Evolutionary conservation across 257 asterid species (phyloP).

Genomic region (Anisodus tanguticus): DNA sequence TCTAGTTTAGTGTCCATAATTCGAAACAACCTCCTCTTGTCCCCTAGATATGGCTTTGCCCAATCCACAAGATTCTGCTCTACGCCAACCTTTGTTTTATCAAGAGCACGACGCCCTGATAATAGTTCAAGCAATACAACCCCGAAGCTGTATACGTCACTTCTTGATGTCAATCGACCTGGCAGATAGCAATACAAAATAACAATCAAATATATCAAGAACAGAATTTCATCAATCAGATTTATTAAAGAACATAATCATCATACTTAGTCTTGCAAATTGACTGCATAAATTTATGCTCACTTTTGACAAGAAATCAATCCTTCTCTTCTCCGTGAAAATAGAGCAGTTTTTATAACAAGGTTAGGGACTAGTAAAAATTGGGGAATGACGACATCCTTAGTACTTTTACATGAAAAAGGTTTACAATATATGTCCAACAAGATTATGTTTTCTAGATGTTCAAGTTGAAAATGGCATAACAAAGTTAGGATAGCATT

Average conservation of each 20-base stretch:
- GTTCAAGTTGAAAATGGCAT: neutral
- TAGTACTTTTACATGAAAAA: neutral
- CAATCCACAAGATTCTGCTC: conserved; percentile 83
- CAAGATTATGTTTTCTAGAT: neutral
- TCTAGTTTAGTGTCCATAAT: conserved; percentile 74
- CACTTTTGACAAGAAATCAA: neutral
- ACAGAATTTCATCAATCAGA: neutral
- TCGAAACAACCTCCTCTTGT: conserved; percentile 65
- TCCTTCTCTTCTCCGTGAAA: neutral
- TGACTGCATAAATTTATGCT: neutral
- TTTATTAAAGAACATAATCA: neutral
- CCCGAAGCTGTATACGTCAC: conserved; percentile 83
- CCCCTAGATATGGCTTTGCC: conserved; percentile 72
- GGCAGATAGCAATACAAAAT: conserved; percentile 13
- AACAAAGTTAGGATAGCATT: neutral
- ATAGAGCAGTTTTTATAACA: too few species aligned
- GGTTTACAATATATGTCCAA: neutral
- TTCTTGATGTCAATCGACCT: conserved; percentile 71
- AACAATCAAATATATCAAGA: neutral
- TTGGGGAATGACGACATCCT: neutral
- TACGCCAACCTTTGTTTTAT: conserved; percentile 55
- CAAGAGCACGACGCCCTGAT: conserved; percentile 74
- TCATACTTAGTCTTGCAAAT: neutral
- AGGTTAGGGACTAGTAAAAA: neutral
- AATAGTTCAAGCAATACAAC: conserved; percentile 72